Evolutionary conservation across 1,284 basidiomycete genomes (phyloP).

Genomic region (Pholiota adiposa): DNA sequence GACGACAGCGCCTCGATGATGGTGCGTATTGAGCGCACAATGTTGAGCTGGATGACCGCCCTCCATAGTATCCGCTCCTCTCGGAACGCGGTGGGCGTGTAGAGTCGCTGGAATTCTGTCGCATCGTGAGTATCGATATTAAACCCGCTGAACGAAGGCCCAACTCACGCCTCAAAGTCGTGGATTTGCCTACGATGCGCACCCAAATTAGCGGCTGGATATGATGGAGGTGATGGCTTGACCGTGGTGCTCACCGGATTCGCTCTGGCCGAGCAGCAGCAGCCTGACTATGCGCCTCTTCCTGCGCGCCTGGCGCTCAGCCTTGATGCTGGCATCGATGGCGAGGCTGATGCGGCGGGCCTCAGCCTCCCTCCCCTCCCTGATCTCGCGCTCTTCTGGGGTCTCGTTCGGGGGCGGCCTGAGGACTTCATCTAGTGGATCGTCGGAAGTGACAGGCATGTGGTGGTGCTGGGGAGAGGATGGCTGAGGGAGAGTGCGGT

Average conservation of each 20-base stretch:
- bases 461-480: constrained; percentile 12
- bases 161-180: constrained; percentile 71
- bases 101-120: constrained; percentile 77
- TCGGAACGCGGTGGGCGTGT: constrained; percentile 76
- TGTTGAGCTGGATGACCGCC: constrained; percentile 78
- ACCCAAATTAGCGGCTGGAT: constrained; percentile 1
- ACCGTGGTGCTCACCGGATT: constrained; percentile 57
- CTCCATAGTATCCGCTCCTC: constrained; percentile 79
- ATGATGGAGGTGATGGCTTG: background rate
- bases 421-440: constrained; percentile 68
- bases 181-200: constrained; percentile 62
- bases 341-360: constrained; percentile 62
- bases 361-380: constrained; percentile 62
- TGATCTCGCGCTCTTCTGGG: constrained; percentile 51
- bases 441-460: constrained; percentile 44
- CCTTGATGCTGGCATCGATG: constrained; percentile 70
- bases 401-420: constrained; percentile 67
- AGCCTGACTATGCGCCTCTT: constrained; percentile 70
- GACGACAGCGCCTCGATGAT: constrained; percentile 69
- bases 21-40: constrained; percentile 73
- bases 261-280: constrained; percentile 73
- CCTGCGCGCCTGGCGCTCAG: constrained; percentile 60
- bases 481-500: constrained; percentile 20
- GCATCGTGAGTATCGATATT: constrained; percentile 9
- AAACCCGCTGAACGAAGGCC: constrained; percentile 4